Conservation (phyloP, 2,329 filamentous ascomycete genomes). For the Alternaria arbusti region DNA sequence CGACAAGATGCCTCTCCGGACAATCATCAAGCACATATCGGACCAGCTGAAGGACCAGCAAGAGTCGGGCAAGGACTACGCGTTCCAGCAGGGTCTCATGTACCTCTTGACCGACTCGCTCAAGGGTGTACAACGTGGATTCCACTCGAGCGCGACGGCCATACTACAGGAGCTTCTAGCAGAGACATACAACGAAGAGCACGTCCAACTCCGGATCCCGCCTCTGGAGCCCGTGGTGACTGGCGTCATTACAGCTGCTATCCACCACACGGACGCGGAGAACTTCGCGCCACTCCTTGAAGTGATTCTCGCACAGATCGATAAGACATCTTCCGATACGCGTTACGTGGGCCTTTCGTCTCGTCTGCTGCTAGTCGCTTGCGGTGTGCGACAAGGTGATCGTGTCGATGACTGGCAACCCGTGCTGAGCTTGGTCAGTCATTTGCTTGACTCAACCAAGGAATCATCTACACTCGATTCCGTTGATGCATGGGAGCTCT, state of each 20-base stretch:
- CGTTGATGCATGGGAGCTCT: constrained; percentile 41
- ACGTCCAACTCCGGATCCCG: constrained; percentile 53
- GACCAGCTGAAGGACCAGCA: constrained; percentile 66
- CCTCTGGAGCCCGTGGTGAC: constrained; percentile 67
- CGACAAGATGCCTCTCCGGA: constrained; percentile 70
- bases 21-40: constrained; percentile 75
- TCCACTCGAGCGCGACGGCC: constrained; percentile 64
- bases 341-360: constrained; percentile 33
- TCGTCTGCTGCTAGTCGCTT: constrained; percentile 69
- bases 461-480: constrained; percentile 41
- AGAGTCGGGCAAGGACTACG: constrained; percentile 64
- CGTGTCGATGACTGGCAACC: constrained; percentile 75
- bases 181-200: constrained; percentile 33
- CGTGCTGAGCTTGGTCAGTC: constrained; percentile 58
- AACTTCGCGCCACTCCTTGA: constrained; percentile 74
- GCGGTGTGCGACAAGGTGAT: constrained; percentile 81
- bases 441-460: constrained; percentile 43
- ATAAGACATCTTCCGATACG: constrained; percentile 53
- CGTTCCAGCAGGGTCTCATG: constrained; percentile 90
- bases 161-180: constrained; percentile 60
- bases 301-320: constrained; percentile 55
- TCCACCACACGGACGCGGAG: constrained; percentile 79
- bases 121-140: constrained; percentile 64
- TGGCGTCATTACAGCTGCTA: constrained; percentile 78
- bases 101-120: constrained; percentile 86